Conservation (phyloP, 1,139 yeast genomes). For the Blastobotrys elegans region DNA sequence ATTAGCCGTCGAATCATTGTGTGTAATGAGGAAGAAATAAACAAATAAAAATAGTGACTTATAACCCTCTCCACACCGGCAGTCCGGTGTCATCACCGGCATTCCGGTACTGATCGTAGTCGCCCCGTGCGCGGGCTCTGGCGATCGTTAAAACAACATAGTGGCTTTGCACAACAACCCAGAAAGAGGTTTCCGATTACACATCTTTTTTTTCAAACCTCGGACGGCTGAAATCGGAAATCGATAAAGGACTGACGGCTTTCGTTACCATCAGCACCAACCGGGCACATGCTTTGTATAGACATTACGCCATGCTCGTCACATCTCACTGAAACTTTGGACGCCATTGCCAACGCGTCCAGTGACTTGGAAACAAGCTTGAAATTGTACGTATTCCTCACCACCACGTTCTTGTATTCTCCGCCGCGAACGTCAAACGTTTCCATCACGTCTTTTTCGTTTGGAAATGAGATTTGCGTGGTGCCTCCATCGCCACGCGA, state of each 20-base stretch:
- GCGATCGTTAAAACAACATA: too few relatives aligned
- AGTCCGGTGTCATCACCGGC: too few relatives aligned
- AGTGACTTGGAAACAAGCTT: conserved; percentile 23
- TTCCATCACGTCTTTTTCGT: conserved; percentile 57
- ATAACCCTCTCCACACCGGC: too few relatives aligned
- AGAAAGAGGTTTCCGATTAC: too few relatives aligned
- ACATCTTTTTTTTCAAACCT: too few relatives aligned
- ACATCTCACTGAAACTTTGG: conserved; percentile 30
- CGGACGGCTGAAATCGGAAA: conserved; percentile 29
- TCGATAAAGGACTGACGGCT: conserved; percentile 31
- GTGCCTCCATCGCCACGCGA: conserved; percentile 67
- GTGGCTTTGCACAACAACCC: too few relatives aligned
- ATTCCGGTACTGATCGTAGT: too few relatives aligned
- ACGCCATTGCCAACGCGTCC: conserved; percentile 32
- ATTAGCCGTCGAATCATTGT: too few relatives aligned
- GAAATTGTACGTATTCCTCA: conserved; percentile 28
- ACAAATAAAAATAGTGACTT: too few relatives aligned
- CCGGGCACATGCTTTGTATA: conserved; percentile 31
- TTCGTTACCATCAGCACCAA: conserved; percentile 19
- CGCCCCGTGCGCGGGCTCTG: too few relatives aligned
- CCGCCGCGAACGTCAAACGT: conserved; percentile 32
- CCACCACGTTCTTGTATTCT: conserved; percentile 14
- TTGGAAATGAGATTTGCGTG: conserved; percentile 64
- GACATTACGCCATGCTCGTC: conserved; percentile 31
- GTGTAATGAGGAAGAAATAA: too few relatives aligned